Evolutionary conservation across 768 basidiomycete species (phyloP).

Genomic region (Coprinopsis strossmayeri): DNA sequence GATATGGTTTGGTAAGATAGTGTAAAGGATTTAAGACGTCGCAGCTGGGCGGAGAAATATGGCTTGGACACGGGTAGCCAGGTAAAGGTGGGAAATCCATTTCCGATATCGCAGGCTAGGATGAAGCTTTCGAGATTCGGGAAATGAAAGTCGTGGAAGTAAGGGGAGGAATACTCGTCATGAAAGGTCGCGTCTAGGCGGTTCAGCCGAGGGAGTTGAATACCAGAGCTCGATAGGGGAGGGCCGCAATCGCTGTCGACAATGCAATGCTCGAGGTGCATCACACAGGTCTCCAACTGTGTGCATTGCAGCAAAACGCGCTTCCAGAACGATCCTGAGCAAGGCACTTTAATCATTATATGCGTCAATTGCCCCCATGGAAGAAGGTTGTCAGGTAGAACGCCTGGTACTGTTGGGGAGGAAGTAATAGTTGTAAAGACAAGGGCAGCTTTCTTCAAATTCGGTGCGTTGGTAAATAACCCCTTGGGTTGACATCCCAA

Average conservation of each 20-base stretch:
- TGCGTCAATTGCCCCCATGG: constrained; percentile 10
- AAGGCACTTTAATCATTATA: constrained; percentile 9
- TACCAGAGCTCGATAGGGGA: constrained; percentile 2
- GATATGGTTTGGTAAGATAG: constrained; percentile 9
- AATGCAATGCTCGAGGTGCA: constrained; percentile 7
- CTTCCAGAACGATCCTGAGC: constrained; percentile 10
- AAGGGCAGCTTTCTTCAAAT: constrained; percentile 5
- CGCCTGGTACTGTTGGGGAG: neutral
- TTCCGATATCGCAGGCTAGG: constrained; percentile 9
- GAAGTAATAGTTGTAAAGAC: neutral
- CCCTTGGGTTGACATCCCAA: neutral
- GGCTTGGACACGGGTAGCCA: constrained; percentile 4
- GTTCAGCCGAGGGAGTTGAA: neutral
- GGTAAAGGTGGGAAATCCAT: constrained; percentile 5
- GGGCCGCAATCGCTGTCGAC: constrained; percentile 1
- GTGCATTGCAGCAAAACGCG: constrained; percentile 1
- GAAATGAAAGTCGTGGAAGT: constrained; percentile 7
- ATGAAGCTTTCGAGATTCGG: constrained; percentile 1
- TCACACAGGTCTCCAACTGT: constrained; percentile 1
- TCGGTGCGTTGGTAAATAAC: neutral
- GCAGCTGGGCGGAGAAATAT: neutral
- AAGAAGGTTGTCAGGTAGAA: constrained; percentile 4
- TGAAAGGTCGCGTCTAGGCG: constrained; percentile 9
- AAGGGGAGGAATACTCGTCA: constrained; percentile 9
- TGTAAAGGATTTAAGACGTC: constrained; percentile 4